Evolutionary conservation across 2,329 filamentous ascomycete genomes (phyloP).

Genomic region (Pyrenophora seminiperda): DNA sequence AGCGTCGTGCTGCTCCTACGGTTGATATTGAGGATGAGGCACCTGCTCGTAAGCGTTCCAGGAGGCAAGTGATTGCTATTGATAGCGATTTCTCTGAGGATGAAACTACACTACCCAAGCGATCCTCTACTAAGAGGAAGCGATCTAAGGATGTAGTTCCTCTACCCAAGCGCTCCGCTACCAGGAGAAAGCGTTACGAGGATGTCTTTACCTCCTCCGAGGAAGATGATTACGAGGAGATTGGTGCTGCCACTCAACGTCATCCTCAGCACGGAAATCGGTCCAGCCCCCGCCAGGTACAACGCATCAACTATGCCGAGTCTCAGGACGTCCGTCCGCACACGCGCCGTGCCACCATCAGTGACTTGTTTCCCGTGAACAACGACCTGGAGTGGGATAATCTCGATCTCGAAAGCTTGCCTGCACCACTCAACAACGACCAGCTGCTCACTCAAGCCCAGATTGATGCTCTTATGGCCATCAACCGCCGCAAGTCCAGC

Average conservation of each 20-base stretch:
- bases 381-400: not conserved
- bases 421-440: not conserved
- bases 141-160: not conserved
- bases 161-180: not conserved
- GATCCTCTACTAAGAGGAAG: not conserved
- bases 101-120: not conserved
- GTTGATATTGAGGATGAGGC: conserved; percentile 2
- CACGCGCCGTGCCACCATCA: conserved; percentile 8
- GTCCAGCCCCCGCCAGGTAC: conserved; percentile 16
- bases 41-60: not conserved
- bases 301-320: conserved; percentile 19
- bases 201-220: conserved; percentile 1
- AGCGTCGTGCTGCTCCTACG: not conserved
- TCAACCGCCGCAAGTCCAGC: conserved; percentile 12
- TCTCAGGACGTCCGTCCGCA: not conserved
- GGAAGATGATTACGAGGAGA: conserved; percentile 5
- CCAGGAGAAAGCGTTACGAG: not conserved
- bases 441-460: not conserved
- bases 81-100: conserved; percentile 7
- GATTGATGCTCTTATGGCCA: conserved; percentile 2
- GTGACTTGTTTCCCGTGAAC: not conserved
- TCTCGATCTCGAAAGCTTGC: not conserved
- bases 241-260: not conserved
- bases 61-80: not conserved
- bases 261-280: not conserved